Evolutionary conservation across 345 rosid genomes (phyloP).

Genomic region (Arabis hirsuta): DNA sequence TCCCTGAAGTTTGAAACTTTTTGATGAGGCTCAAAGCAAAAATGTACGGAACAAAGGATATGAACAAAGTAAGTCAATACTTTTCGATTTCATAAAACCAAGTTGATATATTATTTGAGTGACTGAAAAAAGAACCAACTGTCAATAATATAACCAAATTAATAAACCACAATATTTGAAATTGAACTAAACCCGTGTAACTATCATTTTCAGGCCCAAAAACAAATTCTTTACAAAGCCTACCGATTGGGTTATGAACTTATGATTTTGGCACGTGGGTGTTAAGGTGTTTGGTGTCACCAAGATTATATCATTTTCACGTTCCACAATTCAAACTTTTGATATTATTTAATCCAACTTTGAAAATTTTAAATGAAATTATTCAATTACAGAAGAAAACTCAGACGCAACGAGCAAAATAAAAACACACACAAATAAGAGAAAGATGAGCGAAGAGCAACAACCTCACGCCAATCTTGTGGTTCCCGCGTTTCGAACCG

Average conservation of each 20-base stretch:
- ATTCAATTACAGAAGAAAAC: background rate
- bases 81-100: too few relatives aligned
- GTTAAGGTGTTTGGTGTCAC: conserved; percentile 35
- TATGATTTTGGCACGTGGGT: conserved; percentile 27
- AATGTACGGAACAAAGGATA: too few relatives aligned
- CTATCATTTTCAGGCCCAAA: background rate
- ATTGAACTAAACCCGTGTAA: too few relatives aligned
- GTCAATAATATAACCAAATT: too few relatives aligned
- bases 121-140: too few relatives aligned
- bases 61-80: too few relatives aligned
- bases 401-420: background rate
- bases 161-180: too few relatives aligned
- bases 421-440: background rate
- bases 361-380: background rate
- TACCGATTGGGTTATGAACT: background rate
- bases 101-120: too few relatives aligned
- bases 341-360: conserved; percentile 2
- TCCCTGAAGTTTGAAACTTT: too few relatives aligned
- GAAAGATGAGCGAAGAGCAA: conserved; percentile 32
- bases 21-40: too few relatives aligned
- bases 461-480: conserved; percentile 40
- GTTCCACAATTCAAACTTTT: background rate
- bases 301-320: conserved; percentile 21
- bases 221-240: background rate
- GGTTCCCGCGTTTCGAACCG: conserved; percentile 34